Percentiles rank a stretch among this genome's conserved stretches.
These are phyloP conservation scores for Seminavis robusta DNA, from an alignment of 108 stramenopile species.

Conservation along the genomic window DNA sequence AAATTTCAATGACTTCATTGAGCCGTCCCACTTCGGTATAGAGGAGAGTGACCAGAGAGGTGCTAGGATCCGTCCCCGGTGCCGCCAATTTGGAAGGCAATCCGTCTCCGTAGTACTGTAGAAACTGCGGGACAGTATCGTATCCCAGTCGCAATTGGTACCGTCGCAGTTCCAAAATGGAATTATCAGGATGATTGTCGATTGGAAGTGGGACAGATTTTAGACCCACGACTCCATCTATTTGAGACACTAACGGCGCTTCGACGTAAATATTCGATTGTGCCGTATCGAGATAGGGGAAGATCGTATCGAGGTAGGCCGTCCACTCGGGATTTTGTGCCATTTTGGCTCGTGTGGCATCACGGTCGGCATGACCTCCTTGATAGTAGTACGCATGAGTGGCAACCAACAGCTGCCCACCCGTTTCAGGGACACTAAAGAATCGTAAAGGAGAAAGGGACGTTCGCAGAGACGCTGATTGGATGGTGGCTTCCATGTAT, in stretches of 20 bases:
- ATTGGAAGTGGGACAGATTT: constrained; percentile 8
- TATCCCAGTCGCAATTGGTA: constrained; percentile 69
- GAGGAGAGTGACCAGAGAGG: constrained; percentile 49
- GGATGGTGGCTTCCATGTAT: constrained; percentile 28
- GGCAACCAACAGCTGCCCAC: constrained; percentile 47
- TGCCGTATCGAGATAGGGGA: constrained; percentile 36
- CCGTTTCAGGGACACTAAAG: constrained; percentile 56
- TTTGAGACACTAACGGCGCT: constrained; percentile 31
- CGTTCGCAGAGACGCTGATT: constrained; percentile 21
- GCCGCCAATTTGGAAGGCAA: constrained; percentile 60
- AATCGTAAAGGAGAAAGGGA: constrained; percentile 35
- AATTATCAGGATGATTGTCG: background rate
- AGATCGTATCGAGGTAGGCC: constrained; percentile 20
- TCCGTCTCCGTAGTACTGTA: constrained; percentile 48
- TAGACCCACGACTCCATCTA: constrained; percentile 32
- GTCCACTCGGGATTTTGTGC: constrained; percentile 33
- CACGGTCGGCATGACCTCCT: constrained; percentile 44
- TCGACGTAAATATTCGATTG: constrained; percentile 51
- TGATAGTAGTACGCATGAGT: constrained; percentile 60
- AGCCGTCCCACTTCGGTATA: constrained; percentile 55
- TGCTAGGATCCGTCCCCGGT: constrained; percentile 49
- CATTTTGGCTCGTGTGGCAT: constrained; percentile 17
- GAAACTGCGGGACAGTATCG: constrained; percentile 67
- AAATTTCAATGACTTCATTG: constrained; percentile 73
- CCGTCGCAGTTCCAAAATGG: constrained; percentile 57